These are phyloP conservation scores for Linum tenue DNA, from an alignment of 345 rosid genomes.

Conservation along the genomic window DNA sequence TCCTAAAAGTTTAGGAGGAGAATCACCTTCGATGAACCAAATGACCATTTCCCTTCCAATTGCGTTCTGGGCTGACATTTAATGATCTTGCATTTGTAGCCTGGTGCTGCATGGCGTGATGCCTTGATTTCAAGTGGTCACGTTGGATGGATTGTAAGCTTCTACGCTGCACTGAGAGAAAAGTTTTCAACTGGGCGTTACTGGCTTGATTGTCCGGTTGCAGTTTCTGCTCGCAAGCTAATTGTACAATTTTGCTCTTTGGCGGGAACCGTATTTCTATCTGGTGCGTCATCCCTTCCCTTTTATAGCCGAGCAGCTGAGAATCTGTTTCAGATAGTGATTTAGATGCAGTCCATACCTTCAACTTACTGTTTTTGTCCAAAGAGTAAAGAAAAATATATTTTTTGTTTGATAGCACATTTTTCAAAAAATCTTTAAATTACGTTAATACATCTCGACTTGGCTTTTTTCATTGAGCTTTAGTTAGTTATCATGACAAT, in stretches of 20 bases:
- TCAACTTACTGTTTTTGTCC: neutral
- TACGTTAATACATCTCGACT: no score
- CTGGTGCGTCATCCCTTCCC: slow-evolving; percentile 37
- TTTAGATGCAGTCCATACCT: neutral
- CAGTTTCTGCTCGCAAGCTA: slow-evolving; percentile 90
- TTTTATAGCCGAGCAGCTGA: neutral
- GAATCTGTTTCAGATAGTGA: neutral
- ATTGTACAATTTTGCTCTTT: slow-evolving; percentile 85
- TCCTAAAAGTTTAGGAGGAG: neutral
- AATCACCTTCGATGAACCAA: neutral
- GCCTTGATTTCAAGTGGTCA: slow-evolving; percentile 81
- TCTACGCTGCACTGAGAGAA: slow-evolving; percentile 71
- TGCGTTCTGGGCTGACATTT: neutral
- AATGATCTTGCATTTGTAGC: slow-evolving; percentile 43
- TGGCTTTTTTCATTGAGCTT: no score
- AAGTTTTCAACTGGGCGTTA: slow-evolving; percentile 58
- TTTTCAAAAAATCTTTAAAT: no score
- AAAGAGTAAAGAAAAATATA: no score
- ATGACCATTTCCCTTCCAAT: neutral
- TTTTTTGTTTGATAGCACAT: no score
- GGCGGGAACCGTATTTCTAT: slow-evolving; percentile 68
- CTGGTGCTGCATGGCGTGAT: slow-evolving; percentile 88
- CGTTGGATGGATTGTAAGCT: slow-evolving; percentile 67
- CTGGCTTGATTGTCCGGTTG: slow-evolving; percentile 91
- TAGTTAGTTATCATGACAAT: no score